Base-by-base conservation (phyloP, 2,329 filamentous ascomycete species). In the Xylariomycetidae sp. region DNA sequence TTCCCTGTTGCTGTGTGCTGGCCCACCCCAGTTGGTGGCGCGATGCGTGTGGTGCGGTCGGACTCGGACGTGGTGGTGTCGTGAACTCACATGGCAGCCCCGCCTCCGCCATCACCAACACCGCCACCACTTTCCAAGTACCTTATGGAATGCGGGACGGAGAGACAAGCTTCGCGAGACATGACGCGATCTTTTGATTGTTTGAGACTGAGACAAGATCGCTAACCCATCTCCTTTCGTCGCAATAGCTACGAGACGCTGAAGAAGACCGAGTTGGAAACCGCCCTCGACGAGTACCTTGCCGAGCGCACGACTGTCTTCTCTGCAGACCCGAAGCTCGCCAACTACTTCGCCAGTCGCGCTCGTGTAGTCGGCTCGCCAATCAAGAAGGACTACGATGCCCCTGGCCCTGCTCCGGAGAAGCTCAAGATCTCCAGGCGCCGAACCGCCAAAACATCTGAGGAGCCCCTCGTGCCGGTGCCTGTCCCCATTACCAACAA, bases 251-350 rank as follows among this genome's bases (percentile, higher is more conserved):
- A 75, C 53, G 78, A 85, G 46, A 68, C 71, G 36, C 65, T 82
- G 44, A 84, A 82, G 59, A 95, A 95, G 63, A 68, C 71, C 44
- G 87, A 95, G 30, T 75, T 96, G 39, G 85, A 90, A 54, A 59
- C 72, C 38, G 74, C 74, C 27, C 75, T 94, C 43, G 84, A 93
- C 49, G 72, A 80, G 29, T 80, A 79, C 60, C 74, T 94, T 28
- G 70, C 76, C 46, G 69, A 74, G 42, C 83, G 95, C 64, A 69
- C 75, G 48, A 66, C 74, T 43, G 70, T 69, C 40, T 82, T 85
- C 54, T 68, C 72, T 32, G 66, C 67, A 38, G 76, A 88, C 45
- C 63, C 79, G 34, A 68, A 67, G 35, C 75, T 95, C 55, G 64
- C 72, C 40, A 78, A 82, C 39, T 95, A 87, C 71, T 95, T 85